These are phyloP conservation scores for Fusarium devonianum DNA, from an alignment of 2,329 filamentous ascomycete genomes.

Conservation along the genomic window DNA sequence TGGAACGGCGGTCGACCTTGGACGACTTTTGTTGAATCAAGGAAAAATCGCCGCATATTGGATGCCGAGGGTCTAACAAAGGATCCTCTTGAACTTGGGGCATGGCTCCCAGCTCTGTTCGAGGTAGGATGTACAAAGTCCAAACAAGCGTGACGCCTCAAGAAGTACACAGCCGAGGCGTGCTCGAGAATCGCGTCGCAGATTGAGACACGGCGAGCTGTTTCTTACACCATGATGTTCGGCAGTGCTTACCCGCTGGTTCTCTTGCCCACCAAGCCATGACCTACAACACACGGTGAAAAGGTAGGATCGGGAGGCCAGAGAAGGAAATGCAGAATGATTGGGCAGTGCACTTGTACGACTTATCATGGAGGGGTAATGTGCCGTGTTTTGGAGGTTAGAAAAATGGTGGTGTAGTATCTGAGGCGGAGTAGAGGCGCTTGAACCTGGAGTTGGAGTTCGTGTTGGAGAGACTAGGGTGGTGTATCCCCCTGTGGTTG, in stretches of 20 bases:
- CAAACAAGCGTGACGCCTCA: slow-evolving; percentile 25
- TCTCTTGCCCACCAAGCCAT: slow-evolving; percentile 1
- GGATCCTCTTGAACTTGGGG: neutral
- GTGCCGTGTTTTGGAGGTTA: slow-evolving; percentile 11
- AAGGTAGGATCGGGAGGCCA: neutral
- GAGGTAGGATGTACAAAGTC: too few relatives aligned
- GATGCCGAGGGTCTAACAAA: slow-evolving; percentile 2
- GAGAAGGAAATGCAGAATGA: slow-evolving; percentile 3
- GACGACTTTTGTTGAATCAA: neutral
- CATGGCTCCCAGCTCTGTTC: too few relatives aligned
- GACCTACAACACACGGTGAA: too few relatives aligned
- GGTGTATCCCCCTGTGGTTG: slow-evolving; percentile 30
- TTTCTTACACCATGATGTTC: slow-evolving; percentile 25
- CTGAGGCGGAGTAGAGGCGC: slow-evolving; percentile 8
- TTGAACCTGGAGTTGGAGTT: slow-evolving; percentile 29
- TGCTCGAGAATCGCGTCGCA: slow-evolving; percentile 29
- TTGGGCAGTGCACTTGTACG: too few relatives aligned
- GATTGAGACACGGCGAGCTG: slow-evolving; percentile 30
- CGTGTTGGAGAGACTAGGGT: slow-evolving; percentile 31
- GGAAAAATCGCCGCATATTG: neutral
- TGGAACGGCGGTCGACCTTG: neutral
- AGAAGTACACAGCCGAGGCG: slow-evolving; percentile 17
- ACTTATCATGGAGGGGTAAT: too few relatives aligned
- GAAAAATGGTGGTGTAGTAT: slow-evolving; percentile 1
- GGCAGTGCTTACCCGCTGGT: slow-evolving; percentile 1